These are phyloP conservation scores for Yamadazyma sp. DNA, from an alignment of 805 yeast species.

Conservation along the genomic window DNA sequence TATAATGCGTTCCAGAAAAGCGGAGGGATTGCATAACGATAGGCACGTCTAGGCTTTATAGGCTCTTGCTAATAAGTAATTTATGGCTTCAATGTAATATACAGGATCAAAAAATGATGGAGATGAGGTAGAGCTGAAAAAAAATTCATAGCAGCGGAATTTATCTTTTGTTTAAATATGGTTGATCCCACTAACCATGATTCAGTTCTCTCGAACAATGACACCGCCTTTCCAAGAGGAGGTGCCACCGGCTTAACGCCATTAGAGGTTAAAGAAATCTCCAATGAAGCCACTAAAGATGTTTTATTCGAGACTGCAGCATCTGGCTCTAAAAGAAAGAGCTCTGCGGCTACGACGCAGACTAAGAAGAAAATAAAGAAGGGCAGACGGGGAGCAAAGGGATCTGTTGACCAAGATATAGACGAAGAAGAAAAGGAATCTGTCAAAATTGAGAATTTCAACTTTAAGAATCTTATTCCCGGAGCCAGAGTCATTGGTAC, in stretches of 20 bases:
- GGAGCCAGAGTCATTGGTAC: constrained; percentile 82
- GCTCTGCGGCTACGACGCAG: constrained; percentile 25
- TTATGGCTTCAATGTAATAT: constrained; percentile 1
- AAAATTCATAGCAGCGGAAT: constrained; percentile 5
- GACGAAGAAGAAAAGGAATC: constrained; percentile 28
- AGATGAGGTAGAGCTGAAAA: constrained; percentile 4
- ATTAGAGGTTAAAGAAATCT: constrained; percentile 86
- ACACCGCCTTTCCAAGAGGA: constrained; percentile 89
- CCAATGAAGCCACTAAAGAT: constrained; percentile 89
- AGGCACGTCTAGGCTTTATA: constrained; percentile 15
- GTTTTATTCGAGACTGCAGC: constrained; percentile 65
- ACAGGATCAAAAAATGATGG: constrained; percentile 11
- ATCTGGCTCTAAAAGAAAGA: constrained; percentile 29
- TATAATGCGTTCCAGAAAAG: constrained; percentile 27
- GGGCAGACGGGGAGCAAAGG: constrained; percentile 18
- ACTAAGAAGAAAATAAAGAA: constrained; percentile 26
- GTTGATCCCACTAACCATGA: constrained; percentile 8
- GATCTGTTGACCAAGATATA: constrained; percentile 10
- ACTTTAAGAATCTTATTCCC: constrained; percentile 60
- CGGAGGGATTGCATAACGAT: constrained; percentile 17
- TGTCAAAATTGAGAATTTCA: constrained; percentile 61
- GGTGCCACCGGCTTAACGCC: constrained; percentile 86
- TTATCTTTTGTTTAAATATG: constrained; percentile 4
- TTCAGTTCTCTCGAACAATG: constrained; percentile 26
- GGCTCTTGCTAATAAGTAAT: not conserved